Conservation (phyloP, 768 basidiomycete genomes). For the Lanmaoa rubissima region DNA sequence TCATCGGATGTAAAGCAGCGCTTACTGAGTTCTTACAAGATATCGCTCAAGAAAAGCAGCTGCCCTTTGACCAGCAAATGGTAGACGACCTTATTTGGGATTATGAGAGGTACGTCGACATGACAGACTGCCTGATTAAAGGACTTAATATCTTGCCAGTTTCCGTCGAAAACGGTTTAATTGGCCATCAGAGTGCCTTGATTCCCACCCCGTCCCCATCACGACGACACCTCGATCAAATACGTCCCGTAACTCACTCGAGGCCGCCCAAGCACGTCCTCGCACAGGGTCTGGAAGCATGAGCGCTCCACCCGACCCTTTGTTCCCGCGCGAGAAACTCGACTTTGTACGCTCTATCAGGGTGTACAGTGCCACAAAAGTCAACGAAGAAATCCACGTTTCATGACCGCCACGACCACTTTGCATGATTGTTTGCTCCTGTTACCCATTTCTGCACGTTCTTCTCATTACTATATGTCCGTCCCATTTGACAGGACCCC, state of each 20-base stretch:
- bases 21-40: slow-evolving; percentile 48
- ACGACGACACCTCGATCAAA: slow-evolving; percentile 23
- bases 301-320: slow-evolving; percentile 20
- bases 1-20: slow-evolving; percentile 62
- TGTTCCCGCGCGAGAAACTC: slow-evolving; percentile 38
- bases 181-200: slow-evolving; percentile 54
- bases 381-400: slow-evolving; percentile 28
- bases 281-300: slow-evolving; percentile 13
- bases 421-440: not conserved
- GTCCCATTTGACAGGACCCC: slow-evolving; percentile 11
- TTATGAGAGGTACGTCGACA: slow-evolving; percentile 33
- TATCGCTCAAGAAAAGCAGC: slow-evolving; percentile 23
- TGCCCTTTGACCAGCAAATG: slow-evolving; percentile 19
- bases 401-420: slow-evolving; percentile 11
- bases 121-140: slow-evolving; percentile 1
- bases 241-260: slow-evolving; percentile 18
- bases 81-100: slow-evolving; percentile 35
- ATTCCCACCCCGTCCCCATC: slow-evolving; percentile 26
- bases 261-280: slow-evolving; percentile 13
- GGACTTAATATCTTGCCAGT: slow-evolving; percentile 35
- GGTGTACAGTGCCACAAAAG: slow-evolving; percentile 51
- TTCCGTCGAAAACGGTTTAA: slow-evolving; percentile 68
- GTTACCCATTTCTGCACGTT: not conserved
- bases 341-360: slow-evolving; percentile 51
- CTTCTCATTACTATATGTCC: slow-evolving; percentile 4